phyloP scores from a whole-genome alignment of 352 stramenopile species.

The Phytophthora hibernalis region DNA sequence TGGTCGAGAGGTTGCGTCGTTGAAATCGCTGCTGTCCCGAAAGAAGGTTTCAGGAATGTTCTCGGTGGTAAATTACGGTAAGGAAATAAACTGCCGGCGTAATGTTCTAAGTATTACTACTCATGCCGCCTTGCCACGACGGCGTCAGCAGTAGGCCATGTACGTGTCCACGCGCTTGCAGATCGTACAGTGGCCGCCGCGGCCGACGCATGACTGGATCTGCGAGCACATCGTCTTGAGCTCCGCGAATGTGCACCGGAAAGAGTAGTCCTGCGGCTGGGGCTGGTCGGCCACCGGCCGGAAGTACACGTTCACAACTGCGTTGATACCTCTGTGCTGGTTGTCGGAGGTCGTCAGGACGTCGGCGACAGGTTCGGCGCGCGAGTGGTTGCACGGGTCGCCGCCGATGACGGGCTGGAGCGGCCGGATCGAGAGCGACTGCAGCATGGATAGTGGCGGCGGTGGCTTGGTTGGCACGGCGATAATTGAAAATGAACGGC shows the following conservation, averaged over 20 bases:
- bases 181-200: conserved; percentile 33
- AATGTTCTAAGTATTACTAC: no score
- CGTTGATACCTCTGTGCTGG: conserved; percentile 31
- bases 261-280: conserved; percentile 31
- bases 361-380: conserved; percentile 34
- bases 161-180: conserved; percentile 46
- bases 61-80: no score
- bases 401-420: conserved; percentile 32
- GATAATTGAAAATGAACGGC: conserved; percentile 35
- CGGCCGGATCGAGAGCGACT: conserved; percentile 44
- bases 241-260: conserved; percentile 36
- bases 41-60: conserved; percentile 46
- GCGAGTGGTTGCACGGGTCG: conserved; percentile 28
- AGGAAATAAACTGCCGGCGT: no score
- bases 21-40: no score
- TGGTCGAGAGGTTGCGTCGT: no score
- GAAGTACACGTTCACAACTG: conserved; percentile 39
- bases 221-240: conserved; percentile 42
- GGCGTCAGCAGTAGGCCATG: conserved; percentile 42
- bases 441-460: conserved; percentile 27
- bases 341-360: conserved; percentile 26
- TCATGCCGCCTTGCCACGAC: conserved; percentile 43
- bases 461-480: neutral
- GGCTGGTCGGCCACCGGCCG: conserved; percentile 4
- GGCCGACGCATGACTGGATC: conserved; percentile 32